Conservation (phyloP, 805 yeast species). For the Candida nonsorbophila region DNA sequence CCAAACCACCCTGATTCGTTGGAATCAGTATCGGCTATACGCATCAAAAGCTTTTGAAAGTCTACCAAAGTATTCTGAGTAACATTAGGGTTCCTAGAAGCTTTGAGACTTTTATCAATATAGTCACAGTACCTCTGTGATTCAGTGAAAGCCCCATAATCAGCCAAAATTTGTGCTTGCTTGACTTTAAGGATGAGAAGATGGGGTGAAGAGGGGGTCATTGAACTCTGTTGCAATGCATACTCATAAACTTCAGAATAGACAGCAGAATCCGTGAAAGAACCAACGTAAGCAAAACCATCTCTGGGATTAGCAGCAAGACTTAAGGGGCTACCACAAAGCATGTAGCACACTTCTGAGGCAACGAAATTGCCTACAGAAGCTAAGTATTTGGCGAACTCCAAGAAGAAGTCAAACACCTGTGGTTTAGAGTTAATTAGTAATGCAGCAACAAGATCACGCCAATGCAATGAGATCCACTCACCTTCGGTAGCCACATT, state of each 20-base stretch:
- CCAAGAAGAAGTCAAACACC: constrained; percentile 38
- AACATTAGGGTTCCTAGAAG: constrained; percentile 23
- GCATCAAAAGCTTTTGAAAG: constrained; percentile 35
- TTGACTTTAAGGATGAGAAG: constrained; percentile 55
- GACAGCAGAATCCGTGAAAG: constrained; percentile 25
- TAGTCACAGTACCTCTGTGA: constrained; percentile 62
- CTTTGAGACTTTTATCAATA: constrained; percentile 21
- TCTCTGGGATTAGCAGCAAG: constrained; percentile 7
- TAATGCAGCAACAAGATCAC: constrained; percentile 31
- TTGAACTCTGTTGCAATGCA: constrained; percentile 17
- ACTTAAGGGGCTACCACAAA: constrained; percentile 38
- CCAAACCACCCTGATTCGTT: constrained; percentile 71
- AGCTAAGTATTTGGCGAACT: constrained; percentile 46
- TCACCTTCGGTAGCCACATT: constrained; percentile 34
- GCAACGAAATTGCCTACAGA: constrained; percentile 23
- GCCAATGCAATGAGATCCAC: constrained; percentile 53
- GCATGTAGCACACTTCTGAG: constrained; percentile 40
- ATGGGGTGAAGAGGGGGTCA: constrained; percentile 31
- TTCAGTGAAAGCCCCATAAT: constrained; percentile 51
- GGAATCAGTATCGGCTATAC: constrained; percentile 39
- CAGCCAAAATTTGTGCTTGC: constrained; percentile 69
- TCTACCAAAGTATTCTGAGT: constrained; percentile 18
- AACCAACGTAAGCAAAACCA: constrained; percentile 20
- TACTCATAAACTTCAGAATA: constrained; percentile 72
- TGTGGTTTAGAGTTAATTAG: constrained; percentile 29